Percentiles rank a stretch among this genome's conserved stretches.
These are phyloP conservation scores for Lonicera japonica DNA, from an alignment of 129 eudicot genomes.

Conservation along the genomic window DNA sequence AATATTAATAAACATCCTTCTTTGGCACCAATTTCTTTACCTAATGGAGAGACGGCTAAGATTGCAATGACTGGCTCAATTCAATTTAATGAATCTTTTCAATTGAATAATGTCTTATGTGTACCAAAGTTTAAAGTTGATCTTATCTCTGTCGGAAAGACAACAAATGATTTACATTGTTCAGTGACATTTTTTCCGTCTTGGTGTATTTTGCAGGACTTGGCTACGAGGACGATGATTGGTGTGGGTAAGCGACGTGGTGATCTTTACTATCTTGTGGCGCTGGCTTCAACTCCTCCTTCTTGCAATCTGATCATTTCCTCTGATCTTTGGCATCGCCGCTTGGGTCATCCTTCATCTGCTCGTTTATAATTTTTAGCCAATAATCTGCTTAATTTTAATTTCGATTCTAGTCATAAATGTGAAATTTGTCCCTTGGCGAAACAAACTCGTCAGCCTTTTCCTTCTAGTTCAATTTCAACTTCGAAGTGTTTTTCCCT, in stretches of 20 bases:
- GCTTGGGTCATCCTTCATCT: background rate
- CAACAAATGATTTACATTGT: background rate
- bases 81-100: too few relatives aligned
- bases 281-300: background rate
- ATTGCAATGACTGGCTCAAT: too few relatives aligned
- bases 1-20: too few relatives aligned
- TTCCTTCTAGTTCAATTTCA: background rate
- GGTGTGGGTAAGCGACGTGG: background rate
- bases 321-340: background rate
- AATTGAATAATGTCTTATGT: too few relatives aligned
- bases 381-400: background rate
- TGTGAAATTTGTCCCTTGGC: slow-evolving; percentile 4
- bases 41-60: too few relatives aligned
- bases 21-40: too few relatives aligned
- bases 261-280: background rate
- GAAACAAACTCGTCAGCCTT: background rate
- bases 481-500: background rate
- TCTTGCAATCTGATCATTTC: background rate
- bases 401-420: background rate
- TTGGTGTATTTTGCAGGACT: slow-evolving; percentile 3
- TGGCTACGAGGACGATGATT: slow-evolving; percentile 1
- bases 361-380: background rate
- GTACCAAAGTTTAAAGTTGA: too few relatives aligned
- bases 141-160: too few relatives aligned
- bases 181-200: background rate